A percentile compares a stretch with the other conserved stretches of the same genome.
phyloP scores from a whole-genome alignment of 2,329 filamentous ascomycete species.

The Fusarium sp. region DNA sequence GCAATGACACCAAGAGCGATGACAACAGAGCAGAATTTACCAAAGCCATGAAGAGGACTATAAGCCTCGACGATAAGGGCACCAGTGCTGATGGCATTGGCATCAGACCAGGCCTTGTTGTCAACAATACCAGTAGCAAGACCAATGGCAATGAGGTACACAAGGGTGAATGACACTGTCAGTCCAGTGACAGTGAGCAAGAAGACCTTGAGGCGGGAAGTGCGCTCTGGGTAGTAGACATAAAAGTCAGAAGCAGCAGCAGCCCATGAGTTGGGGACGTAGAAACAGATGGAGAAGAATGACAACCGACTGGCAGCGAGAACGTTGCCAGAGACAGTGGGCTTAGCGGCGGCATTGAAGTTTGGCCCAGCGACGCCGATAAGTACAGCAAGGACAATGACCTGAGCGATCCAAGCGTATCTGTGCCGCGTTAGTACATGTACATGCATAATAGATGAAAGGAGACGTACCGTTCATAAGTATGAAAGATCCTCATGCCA shows the following conservation, averaged over 20 bases:
- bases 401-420: constrained; percentile 68
- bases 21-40: constrained; percentile 64
- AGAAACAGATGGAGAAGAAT: constrained; percentile 74
- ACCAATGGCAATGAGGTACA: constrained; percentile 70
- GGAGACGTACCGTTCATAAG: constrained; percentile 66
- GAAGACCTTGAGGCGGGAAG: constrained; percentile 70
- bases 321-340: constrained; percentile 66
- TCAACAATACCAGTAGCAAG: constrained; percentile 60
- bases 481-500: constrained; percentile 64
- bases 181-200: constrained; percentile 73
- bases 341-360: constrained; percentile 70
- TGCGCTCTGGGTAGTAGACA: constrained; percentile 74
- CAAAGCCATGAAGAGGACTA: constrained; percentile 61
- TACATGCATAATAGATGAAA: not conserved
- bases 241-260: constrained; percentile 81
- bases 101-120: constrained; percentile 58
- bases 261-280: constrained; percentile 65
- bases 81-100: constrained; percentile 61
- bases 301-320: constrained; percentile 67
- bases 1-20: constrained; percentile 63
- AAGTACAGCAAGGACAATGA: constrained; percentile 75
- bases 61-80: constrained; percentile 66
- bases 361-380: constrained; percentile 70
- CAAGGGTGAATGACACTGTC: constrained; percentile 65
- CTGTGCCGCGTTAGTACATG: constrained; percentile 27